These are phyloP conservation scores for Pyropia yezoensis DNA, from an alignment of 23 red algal genomes.

Conservation along the genomic window DNA sequence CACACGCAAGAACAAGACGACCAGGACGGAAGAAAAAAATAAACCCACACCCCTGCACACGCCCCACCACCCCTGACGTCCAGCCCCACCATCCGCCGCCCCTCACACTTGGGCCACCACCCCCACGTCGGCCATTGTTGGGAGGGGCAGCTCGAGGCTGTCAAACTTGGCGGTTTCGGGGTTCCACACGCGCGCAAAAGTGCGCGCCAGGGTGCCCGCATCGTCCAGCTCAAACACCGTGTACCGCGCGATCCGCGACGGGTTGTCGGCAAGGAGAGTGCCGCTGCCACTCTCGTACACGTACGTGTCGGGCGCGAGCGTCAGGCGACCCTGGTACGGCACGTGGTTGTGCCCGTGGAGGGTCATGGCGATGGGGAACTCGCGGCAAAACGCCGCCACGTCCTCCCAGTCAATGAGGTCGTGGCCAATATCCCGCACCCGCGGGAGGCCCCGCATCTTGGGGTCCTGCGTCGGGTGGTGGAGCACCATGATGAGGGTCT, in stretches of 20 bases:
- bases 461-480: constrained; percentile 52
- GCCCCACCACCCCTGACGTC: no score
- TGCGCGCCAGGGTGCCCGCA: constrained; percentile 10
- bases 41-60: no score
- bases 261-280: constrained; percentile 19
- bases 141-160: background rate
- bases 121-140: background rate
- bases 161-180: background rate
- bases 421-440: constrained; percentile 28
- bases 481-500: constrained; percentile 14
- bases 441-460: constrained; percentile 24
- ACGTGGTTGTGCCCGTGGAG: constrained; percentile 53
- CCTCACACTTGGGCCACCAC: no score
- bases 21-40: no score
- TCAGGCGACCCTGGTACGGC: constrained; percentile 29
- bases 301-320: constrained; percentile 27
- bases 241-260: constrained; percentile 30
- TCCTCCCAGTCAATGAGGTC: constrained; percentile 42
- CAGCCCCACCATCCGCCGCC: no score
- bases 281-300: constrained; percentile 39
- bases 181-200: constrained; percentile 34
- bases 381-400: constrained; percentile 10
- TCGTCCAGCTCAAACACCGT: constrained; percentile 47
- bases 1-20: no score
- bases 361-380: constrained; percentile 21